Evolutionary conservation across 306 rosid genomes (phyloP), one percentile per base, ranked within the genome.

Genomic region (Abrus pulchellus): DNA sequence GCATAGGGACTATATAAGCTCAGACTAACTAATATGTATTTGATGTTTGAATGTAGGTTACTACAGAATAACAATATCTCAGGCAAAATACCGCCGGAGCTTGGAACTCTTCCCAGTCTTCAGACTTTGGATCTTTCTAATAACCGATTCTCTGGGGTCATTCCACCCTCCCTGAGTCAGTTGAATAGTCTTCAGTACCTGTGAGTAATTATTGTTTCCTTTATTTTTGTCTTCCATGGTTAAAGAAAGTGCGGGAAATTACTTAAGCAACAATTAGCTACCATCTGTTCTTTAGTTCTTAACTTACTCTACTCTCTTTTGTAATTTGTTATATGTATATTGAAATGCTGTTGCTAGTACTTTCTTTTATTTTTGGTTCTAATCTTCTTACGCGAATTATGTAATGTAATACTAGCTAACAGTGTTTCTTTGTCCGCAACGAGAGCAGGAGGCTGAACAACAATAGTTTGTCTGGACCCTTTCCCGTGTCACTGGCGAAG

Each of bases 31-130:
- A 59, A 52, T 43, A 41, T 34, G n/a, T 13, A 72, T 30, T 75
- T 68, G 10, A 73, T 55, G 78, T 64, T 29, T 74, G 59, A 80
- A 45, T 83, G 79, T 53, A 95, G 99, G 60, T 74, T 93, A 68
- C 63, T 95, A 88, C 99, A 95, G 86, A 95, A 93, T 82, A 95
- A 95, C 79, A 93, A 95, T 53, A 89, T 95, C 65, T 95, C 98
- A 11, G 98, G 94, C 43, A 68, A 80, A 84, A 88, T 95, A 53
- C 98, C 99, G 14, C 68, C 79, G 9, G 97, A 93, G 80, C 88
- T 95, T 7, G 96, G 98, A 43, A 48, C 75, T 9, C 96, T 95
- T 70, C 56, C 89, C 9, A 88, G 85, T 85, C 94, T 95, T 76
- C 96, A 93, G 77, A 95, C 99, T 2, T 64, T 95, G 72, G 99